Base-by-base conservation (phyloP, 2,329 filamentous ascomycete genomes). In the Fusarium albosuccineum region DNA sequence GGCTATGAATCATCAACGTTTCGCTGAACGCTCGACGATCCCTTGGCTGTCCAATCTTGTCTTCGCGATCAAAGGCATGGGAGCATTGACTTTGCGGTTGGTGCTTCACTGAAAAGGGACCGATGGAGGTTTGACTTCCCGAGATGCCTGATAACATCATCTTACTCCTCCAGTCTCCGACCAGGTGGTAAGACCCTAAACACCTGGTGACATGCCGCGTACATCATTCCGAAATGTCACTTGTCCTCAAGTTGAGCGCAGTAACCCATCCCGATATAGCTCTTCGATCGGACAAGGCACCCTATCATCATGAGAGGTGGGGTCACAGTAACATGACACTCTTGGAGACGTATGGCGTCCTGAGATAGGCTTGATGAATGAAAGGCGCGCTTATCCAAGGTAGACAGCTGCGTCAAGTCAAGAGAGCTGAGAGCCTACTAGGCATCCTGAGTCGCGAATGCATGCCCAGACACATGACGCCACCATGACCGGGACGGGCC, bases 391-490 rank as follows among this genome's bases (percentile, higher is more conserved):
- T 68, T 68, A 40, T 56, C 48, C 34, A 40, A 46, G 40, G 29
- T 54, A 26, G 16, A 34, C 7, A 42, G 16, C 30, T 44, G 48
- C 44, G 17, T 29, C 40, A 27, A 26, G 34, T 33, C 9, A 30
- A 16, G 26, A 30, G 27, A 53, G 59, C 36, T 27, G 13, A 51
- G 16, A 51, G 37, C 50, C 33, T 27, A 53, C 17, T 17, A 13
- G 17, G 27, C 45, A 45, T 59, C 55, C 53, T 57, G 60, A 57
- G 54, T 60, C 60, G 54, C 57, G 37, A 58, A 58, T 56, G 46
- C 52, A 51, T 62, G 61, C 57, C 62, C 58, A 69, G 60, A 65
- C 36, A 57, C 57, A 67, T 69, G 60, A 69, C 58, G 58, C 70
- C 66, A 66, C 54, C 44, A 57, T 64, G 44, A 55, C 62, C 45